A percentile compares a stretch with the other conserved stretches of the same genome.
Conservation (phyloP, 192 early-diverging fungal species). For the Coemansia sp. region DNA sequence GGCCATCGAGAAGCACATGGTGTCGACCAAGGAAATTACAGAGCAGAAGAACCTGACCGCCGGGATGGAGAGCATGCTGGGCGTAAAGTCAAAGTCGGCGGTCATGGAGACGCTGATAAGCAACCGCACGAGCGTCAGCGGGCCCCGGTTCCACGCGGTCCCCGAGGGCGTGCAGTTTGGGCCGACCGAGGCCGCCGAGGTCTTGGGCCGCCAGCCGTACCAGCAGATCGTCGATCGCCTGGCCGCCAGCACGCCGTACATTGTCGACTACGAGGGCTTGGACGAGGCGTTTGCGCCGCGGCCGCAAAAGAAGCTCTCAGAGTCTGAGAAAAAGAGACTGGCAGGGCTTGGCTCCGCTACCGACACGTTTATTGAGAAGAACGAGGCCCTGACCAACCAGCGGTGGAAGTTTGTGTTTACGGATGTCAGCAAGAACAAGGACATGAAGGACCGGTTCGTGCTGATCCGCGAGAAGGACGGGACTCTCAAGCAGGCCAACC, state of each 20-base stretch:
- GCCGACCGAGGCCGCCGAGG: conserved; percentile 75
- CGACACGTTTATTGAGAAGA: conserved; percentile 37
- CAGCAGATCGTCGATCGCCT: conserved; percentile 46
- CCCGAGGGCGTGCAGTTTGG: conserved; percentile 76
- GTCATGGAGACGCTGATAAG: conserved; percentile 58
- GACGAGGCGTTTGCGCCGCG: conserved; percentile 39
- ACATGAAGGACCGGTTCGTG: conserved; percentile 53
- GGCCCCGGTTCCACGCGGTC: conserved; percentile 78
- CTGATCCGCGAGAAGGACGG: conserved; percentile 62
- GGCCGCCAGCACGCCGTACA: conserved; percentile 46
- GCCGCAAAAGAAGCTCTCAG: conserved; percentile 19
- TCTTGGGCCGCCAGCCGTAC: conserved; percentile 67
- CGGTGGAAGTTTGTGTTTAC: conserved; percentile 61
- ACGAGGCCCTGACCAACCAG: conserved; percentile 36
- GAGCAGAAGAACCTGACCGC: conserved; percentile 68
- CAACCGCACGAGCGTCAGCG: conserved; percentile 58
- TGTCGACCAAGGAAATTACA: conserved; percentile 50
- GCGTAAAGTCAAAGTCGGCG: conserved; percentile 22
- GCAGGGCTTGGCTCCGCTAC: conserved; percentile 21
- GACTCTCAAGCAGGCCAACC: conserved; percentile 50
- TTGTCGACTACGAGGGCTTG: conserved; percentile 40
- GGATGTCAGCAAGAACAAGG: conserved; percentile 51
- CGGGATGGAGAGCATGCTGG: conserved; percentile 86
- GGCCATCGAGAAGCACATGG: conserved; percentile 71
- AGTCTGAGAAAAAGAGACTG: conserved; percentile 13